These are phyloP conservation scores for Fraxinus platypoda DNA, from an alignment of 305 asterid species.

Conservation along the genomic window DNA sequence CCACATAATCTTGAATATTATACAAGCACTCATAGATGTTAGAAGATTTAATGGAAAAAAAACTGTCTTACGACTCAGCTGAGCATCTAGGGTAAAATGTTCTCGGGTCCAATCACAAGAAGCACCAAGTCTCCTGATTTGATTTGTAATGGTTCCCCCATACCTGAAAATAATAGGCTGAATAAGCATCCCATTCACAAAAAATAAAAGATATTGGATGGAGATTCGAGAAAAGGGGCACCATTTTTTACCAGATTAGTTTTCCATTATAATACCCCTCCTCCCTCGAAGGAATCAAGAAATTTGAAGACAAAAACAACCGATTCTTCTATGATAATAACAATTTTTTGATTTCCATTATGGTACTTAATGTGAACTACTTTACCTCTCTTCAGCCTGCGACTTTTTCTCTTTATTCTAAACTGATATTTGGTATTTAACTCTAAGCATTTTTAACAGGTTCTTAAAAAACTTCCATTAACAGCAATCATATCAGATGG, in stretches of 20 bases:
- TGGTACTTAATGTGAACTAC: neutral
- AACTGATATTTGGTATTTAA: neutral
- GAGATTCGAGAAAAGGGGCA: neutral
- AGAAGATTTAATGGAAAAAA: slow-evolving; percentile 44
- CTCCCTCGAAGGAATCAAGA: neutral
- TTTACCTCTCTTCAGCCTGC: neutral
- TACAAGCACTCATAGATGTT: slow-evolving; percentile 34
- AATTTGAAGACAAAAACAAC: neutral
- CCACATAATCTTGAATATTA: slow-evolving; percentile 13
- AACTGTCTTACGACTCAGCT: slow-evolving; percentile 93
- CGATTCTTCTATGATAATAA: neutral
- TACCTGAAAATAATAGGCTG: slow-evolving; percentile 55
- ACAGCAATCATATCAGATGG: neutral
- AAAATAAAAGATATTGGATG: slow-evolving; percentile 16
- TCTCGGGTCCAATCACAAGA: slow-evolving; percentile 99
- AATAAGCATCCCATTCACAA: slow-evolving; percentile 26
- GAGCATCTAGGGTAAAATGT: slow-evolving; percentile 85
- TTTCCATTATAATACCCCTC: neutral
- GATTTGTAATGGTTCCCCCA: slow-evolving; percentile 95
- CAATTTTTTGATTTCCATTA: neutral
- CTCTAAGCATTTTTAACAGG: neutral
- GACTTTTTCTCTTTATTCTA: neutral
- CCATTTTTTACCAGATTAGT: neutral
- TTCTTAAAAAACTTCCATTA: neutral
- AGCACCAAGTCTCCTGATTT: slow-evolving; percentile 98